These are phyloP conservation scores for Quercus glauca DNA, from an alignment of 306 rosid genomes.

Conservation along the genomic window DNA sequence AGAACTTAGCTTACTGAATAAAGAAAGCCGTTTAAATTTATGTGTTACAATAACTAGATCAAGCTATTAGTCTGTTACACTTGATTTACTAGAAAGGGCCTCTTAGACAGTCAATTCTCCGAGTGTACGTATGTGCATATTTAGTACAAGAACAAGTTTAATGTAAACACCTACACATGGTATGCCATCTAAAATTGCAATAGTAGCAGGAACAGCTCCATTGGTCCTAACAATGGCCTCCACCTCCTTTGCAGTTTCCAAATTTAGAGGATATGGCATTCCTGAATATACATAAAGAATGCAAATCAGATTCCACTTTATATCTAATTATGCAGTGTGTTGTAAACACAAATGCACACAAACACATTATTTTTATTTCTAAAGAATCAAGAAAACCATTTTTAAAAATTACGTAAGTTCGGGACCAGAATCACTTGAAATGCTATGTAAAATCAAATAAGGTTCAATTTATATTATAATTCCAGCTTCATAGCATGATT, in stretches of 20 bases:
- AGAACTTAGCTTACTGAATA: neutral
- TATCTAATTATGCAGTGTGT: neutral
- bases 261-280: conserved; percentile 92
- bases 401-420: neutral
- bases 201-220: conserved; percentile 94
- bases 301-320: neutral
- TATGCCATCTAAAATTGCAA: conserved; percentile 85
- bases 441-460: neutral
- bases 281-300: conserved; percentile 48
- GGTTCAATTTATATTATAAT: neutral
- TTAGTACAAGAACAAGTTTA: conserved; percentile 10
- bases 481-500: neutral
- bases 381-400: neutral
- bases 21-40: neutral
- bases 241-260: conserved; percentile 81
- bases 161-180: conserved; percentile 72
- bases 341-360: neutral
- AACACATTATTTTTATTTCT: neutral
- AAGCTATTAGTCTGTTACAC: neutral
- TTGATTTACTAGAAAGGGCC: neutral
- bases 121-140: neutral
- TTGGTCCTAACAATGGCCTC: conserved; percentile 68
- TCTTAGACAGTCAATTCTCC: neutral
- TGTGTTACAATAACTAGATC: neutral
- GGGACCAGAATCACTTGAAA: neutral